Conservation (phyloP, 805 yeast genomes). For the Yamadazyma olivae region DNA sequence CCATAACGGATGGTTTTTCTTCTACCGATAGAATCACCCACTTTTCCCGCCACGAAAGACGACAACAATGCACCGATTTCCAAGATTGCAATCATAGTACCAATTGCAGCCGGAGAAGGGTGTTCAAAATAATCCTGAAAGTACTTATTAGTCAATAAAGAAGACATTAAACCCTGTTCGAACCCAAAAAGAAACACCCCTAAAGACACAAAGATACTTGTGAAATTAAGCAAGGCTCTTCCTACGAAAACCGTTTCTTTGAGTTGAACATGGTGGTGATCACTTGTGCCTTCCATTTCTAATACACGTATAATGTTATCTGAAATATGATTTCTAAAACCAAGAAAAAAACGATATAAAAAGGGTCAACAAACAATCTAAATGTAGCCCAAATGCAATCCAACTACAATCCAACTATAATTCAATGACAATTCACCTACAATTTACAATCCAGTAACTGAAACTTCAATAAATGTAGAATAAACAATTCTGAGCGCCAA, state of each 20-base stretch:
- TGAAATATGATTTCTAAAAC: no score
- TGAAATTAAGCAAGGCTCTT: slow-evolving; percentile 36
- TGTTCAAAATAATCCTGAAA: slow-evolving; percentile 38
- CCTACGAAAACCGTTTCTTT: slow-evolving; percentile 41
- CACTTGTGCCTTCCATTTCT: no score
- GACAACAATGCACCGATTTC: slow-evolving; percentile 52
- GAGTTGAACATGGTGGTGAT: slow-evolving; percentile 21
- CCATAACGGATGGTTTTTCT: slow-evolving; percentile 46
- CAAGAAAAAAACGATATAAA: no score
- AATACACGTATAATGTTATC: no score
- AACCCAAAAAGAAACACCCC: slow-evolving; percentile 46
- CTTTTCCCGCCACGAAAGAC: slow-evolving; percentile 44
- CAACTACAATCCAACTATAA: no score
- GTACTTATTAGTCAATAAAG: slow-evolving; percentile 41
- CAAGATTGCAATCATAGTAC: slow-evolving; percentile 48
- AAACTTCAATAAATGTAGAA: no score
- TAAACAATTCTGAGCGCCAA: no score
- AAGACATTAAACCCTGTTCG: slow-evolving; percentile 46
- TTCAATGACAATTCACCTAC: no score
- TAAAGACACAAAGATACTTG: slow-evolving; percentile 41
- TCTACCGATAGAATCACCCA: slow-evolving; percentile 49
- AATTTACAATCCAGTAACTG: no score
- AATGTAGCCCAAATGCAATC: no score
- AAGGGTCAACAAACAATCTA: no score
- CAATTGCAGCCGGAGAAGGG: slow-evolving; percentile 41